Evolutionary conservation across 2,329 filamentous ascomycete genomes (phyloP).

Genomic region (Aspergillus sp.): DNA sequence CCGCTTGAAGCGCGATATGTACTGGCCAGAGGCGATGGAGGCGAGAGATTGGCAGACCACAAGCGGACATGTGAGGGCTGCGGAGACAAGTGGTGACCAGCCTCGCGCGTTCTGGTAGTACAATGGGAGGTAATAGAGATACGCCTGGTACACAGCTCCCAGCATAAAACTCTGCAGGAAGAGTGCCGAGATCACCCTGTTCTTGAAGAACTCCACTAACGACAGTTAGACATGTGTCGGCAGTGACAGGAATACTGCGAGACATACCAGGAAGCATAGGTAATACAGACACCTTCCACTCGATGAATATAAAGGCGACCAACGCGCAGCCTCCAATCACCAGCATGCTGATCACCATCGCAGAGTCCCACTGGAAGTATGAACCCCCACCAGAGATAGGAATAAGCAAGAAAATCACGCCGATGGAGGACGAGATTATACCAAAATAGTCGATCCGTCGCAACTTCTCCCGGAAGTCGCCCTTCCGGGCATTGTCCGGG

Average conservation of each 20-base stretch:
- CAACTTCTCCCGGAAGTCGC: conserved; percentile 47
- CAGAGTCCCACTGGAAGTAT: conserved; percentile 56
- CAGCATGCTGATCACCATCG: conserved; percentile 61
- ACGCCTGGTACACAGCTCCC: conserved; percentile 58
- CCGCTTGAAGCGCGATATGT: conserved; percentile 55
- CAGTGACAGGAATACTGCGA: not conserved
- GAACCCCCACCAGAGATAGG: conserved; percentile 61
- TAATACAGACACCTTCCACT: conserved; percentile 54
- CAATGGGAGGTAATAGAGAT: conserved; percentile 60
- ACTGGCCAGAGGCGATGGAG: conserved; percentile 51
- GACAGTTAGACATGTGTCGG: not conserved
- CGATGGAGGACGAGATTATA: conserved; percentile 53
- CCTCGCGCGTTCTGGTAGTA: conserved; percentile 60
- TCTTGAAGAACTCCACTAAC: conserved; percentile 52
- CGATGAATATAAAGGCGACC: conserved; percentile 52
- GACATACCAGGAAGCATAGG: conserved; percentile 55
- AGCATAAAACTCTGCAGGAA: conserved; percentile 60
- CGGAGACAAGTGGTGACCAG: conserved; percentile 48
- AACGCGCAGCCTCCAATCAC: conserved; percentile 47
- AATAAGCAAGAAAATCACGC: conserved; percentile 60
- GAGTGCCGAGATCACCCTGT: conserved; percentile 52
- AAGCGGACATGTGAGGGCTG: conserved; percentile 51
- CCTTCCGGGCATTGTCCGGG: conserved; percentile 50
- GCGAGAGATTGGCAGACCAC: conserved; percentile 44
- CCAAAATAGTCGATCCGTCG: conserved; percentile 60